Conservation (phyloP, 495 filamentous ascomycete species). For the Penicillium herquei region DNA sequence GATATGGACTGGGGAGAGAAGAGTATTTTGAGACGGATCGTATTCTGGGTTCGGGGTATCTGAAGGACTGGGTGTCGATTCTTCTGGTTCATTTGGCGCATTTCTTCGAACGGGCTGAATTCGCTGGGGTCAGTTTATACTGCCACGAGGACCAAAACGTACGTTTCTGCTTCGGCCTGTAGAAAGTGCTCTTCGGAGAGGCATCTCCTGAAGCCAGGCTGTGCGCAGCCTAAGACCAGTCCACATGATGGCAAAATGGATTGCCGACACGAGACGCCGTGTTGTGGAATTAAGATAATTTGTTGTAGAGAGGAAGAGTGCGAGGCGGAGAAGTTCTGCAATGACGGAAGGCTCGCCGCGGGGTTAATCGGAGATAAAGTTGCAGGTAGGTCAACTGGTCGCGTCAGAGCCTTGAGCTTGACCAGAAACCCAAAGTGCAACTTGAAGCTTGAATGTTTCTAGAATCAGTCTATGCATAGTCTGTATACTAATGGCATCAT, state of each 20-base stretch:
- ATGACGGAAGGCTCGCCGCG: slow-evolving; percentile 25
- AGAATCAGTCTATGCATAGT: too few relatives aligned
- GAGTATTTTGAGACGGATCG: slow-evolving; percentile 45
- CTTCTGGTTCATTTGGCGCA: slow-evolving; percentile 10
- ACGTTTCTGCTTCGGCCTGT: slow-evolving; percentile 28
- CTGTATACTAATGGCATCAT: too few relatives aligned
- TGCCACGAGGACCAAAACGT: slow-evolving; percentile 33
- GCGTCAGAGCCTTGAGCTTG: too few relatives aligned
- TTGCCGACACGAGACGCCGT: neutral
- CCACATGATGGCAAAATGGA: slow-evolving; percentile 28
- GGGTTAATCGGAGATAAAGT: slow-evolving; percentile 37
- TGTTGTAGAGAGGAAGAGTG: neutral
- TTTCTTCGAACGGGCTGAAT: slow-evolving; percentile 12
- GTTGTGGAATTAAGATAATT: neutral
- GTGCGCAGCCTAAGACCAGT: slow-evolving; percentile 21
- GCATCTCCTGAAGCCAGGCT: slow-evolving; percentile 21
- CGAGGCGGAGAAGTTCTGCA: neutral
- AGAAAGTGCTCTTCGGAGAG: slow-evolving; percentile 28
- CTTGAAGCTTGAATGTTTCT: too few relatives aligned
- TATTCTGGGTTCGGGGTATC: slow-evolving; percentile 25
- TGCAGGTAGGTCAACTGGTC: too few relatives aligned
- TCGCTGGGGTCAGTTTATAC: slow-evolving; percentile 26
- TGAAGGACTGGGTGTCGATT: slow-evolving; percentile 9
- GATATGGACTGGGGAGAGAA: slow-evolving; percentile 54
- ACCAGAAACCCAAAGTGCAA: too few relatives aligned